phyloP scores from a whole-genome alignment of 2,329 filamentous ascomycete species.

The Stagonosporopsis tanaceti region DNA sequence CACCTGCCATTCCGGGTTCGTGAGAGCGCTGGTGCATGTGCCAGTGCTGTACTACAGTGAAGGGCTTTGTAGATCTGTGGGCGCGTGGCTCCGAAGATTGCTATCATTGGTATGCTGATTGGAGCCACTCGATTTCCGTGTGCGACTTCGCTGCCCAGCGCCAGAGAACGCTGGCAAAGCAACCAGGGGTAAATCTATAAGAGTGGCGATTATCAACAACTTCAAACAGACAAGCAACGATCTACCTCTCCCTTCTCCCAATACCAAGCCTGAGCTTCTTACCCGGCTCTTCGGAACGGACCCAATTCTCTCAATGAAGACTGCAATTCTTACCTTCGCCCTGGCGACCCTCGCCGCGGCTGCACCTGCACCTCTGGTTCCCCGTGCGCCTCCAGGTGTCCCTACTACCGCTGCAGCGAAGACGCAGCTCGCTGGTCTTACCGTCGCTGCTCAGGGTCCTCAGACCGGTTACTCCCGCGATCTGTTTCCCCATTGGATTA shows the following conservation, averaged over 20 bases:
- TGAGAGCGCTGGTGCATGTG: slow-evolving; percentile 28
- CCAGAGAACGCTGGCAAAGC: neutral
- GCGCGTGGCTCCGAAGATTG: slow-evolving; percentile 42
- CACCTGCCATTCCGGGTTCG: slow-evolving; percentile 40
- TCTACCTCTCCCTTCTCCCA: slow-evolving; percentile 1
- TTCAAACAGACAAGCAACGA: slow-evolving; percentile 4
- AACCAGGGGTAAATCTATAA: slow-evolving; percentile 27
- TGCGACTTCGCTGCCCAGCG: slow-evolving; percentile 11
- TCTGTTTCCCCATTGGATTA: slow-evolving; percentile 76
- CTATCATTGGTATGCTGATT: slow-evolving; percentile 38
- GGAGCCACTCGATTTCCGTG: slow-evolving; percentile 13
- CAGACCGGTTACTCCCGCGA: slow-evolving; percentile 69
- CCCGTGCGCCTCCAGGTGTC: slow-evolving; percentile 66
- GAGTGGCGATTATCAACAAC: slow-evolving; percentile 18
- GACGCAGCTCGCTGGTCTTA: slow-evolving; percentile 65
- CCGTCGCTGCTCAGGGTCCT: slow-evolving; percentile 63
- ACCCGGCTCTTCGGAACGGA: neutral
- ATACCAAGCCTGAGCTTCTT: neutral
- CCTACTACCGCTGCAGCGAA: slow-evolving; percentile 66
- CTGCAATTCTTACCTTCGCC: slow-evolving; percentile 36
- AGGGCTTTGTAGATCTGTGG: slow-evolving; percentile 15
- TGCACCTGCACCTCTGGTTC: slow-evolving; percentile 40
- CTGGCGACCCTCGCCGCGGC: slow-evolving; percentile 37
- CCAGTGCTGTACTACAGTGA: slow-evolving; percentile 22
- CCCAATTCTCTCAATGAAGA: slow-evolving; percentile 38